Base-by-base conservation (phyloP, 2,329 filamentous ascomycete genomes). In the Tolypocladium nubicola region DNA sequence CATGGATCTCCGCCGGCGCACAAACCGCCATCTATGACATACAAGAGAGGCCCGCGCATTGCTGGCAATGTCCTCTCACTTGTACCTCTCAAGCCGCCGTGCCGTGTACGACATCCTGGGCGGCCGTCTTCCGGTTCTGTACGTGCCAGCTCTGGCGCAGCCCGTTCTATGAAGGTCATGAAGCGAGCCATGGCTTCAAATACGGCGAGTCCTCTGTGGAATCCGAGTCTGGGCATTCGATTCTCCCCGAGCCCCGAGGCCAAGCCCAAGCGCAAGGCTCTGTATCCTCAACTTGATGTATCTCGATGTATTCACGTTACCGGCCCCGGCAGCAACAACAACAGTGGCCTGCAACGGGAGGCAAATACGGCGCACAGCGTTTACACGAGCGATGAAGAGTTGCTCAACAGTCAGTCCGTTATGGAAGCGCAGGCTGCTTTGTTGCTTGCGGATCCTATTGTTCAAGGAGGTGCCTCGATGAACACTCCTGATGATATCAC, bases 191-290 rank as follows among this genome's bases (percentile, higher is more conserved):
- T 59, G 62, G 59, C 56, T 40, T 53, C 57, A 21, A 54, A 37
- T 30, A 53, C 55, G 5, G 57, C 56, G 30, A 61, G 57, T 43
- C 53, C 57, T 26, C 59, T 71, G 35, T 73, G 70, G 71, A 65
- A 61, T 45, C 66, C 65, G 23, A 61, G 60, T 26, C 57, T 60
- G 37, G 68, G 68, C 30, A 67, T 73, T 54, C 65, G 68, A 7
- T 72, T 72, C 60, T 62, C 65, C 0, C 59, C 66, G 14, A 61
- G 59, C 53, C 59, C 37, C 53, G 60, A 45, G 49, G 58, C n/a
- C 52, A 61, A 53, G 41, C 13, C 56, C 2, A 43, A 10, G 50
- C 56, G 30, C 9, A 37, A 21, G 30, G 19, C 61, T 3, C 37
- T 64, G 2, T 71, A 69, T 58, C 68, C 67, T 16, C 55, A 58